Base-by-base conservation (phyloP, 371 early-diverging fungal species). In the Mucor piriformis region DNA sequence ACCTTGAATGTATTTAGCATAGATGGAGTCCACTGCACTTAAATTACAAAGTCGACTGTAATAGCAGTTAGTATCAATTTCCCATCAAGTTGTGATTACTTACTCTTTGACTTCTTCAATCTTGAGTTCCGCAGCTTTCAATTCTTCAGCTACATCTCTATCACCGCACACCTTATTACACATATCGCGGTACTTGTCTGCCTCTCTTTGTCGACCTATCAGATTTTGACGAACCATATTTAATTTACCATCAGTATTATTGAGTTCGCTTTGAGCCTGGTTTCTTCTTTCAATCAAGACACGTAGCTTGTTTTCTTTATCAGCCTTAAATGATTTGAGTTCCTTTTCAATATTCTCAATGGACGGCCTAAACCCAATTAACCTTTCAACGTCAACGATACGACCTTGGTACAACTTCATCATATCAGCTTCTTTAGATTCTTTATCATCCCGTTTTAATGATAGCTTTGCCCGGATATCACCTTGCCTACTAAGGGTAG, bases 391-490 rank as follows among this genome's bases (percentile, higher is more conserved):
- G 23, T 76, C 82, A 3, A 62, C 50, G 32, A 69, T 68, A 47
- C 66, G 57, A 32, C 67, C 58, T 21, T 64, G 21, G 20, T 65
- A 59, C 1, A 76, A 18, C 12, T 53, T 35, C 2, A 69, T 67
- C 16, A 76, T 35, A 2, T 49, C 61, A 1, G 70, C 59, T 15
- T 63, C 43, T 56, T 81, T 83, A 7, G 64, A 35, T 25, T 82
- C 74, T 16, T 64, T 60, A 6, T 88, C 87, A 0, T 59, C 33
- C 16, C 64, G 72, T 48, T 83, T 83, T 27, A 88, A 49, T 0
- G 77, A 70, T 29, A 90, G 65, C 32, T 78, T 74, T 0, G 90
- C 89, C 0, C 85, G 72, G 0, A 80, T 79, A 52, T 89, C 88
- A 0, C 81, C 68, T 59, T 83, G 81, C 51, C 69, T 69, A 62